Percentiles rank a stretch among this genome's conserved stretches.
These are phyloP conservation scores for Picea sitchensis DNA, from an alignment of 75 land plant genomes.

Conservation along the genomic window DNA sequence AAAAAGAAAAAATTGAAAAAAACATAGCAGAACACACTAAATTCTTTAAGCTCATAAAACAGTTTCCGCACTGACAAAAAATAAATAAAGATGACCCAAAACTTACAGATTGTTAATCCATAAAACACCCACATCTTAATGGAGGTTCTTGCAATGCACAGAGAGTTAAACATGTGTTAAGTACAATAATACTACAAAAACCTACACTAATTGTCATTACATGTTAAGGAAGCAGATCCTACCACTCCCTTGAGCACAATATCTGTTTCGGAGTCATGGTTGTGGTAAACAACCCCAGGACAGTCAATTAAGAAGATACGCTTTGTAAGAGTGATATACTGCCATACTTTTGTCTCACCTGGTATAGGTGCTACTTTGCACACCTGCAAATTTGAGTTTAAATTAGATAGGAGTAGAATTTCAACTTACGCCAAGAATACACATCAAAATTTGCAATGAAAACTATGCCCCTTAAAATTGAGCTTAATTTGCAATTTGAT, in stretches of 20 bases:
- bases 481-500: too few relatives aligned
- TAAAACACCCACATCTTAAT: too few relatives aligned
- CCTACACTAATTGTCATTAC: not conserved
- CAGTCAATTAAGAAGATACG: conserved; percentile 93
- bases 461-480: too few relatives aligned
- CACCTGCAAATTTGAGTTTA: conserved; percentile 45
- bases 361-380: conserved; percentile 99
- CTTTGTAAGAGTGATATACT: conserved; percentile 96
- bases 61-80: not conserved
- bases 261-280: conserved; percentile 84
- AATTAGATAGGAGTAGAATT: conserved; percentile 4
- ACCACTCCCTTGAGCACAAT: conserved; percentile 98
- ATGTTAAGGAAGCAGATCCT: conserved; percentile 13
- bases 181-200: not conserved
- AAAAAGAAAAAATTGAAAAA: too few relatives aligned
- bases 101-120: not conserved
- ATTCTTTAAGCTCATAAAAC: too few relatives aligned
- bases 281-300: conserved; percentile 98
- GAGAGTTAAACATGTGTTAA: not conserved
- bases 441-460: too few relatives aligned
- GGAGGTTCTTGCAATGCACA: not conserved
- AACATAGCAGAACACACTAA: too few relatives aligned
- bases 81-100: not conserved
- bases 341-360: conserved; percentile 99
- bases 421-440: not conserved